Evolutionary conservation across 2,329 filamentous ascomycete genomes (phyloP).

Genomic region (Penicillium sp.): DNA sequence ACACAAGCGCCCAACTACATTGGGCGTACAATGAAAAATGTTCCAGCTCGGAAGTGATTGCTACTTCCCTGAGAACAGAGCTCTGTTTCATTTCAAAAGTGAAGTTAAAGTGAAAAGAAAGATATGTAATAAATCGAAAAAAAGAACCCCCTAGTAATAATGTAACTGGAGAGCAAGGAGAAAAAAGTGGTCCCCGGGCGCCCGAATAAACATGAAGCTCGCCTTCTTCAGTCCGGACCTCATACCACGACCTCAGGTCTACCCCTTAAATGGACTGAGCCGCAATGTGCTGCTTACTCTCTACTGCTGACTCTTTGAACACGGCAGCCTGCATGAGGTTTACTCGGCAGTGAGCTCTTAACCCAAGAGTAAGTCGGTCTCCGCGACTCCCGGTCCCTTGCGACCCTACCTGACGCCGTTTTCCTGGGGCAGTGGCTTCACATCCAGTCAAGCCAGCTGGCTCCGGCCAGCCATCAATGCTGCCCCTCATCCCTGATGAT

Average conservation of each 20-base stretch:
- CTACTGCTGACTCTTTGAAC: constrained; percentile 11
- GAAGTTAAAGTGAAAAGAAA: background rate
- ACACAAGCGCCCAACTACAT: constrained; percentile 4
- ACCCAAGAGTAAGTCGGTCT: constrained; percentile 14
- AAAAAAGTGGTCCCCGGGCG: constrained; percentile 15
- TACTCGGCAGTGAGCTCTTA: constrained; percentile 15
- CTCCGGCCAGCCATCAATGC: constrained; percentile 34
- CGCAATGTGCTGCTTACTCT: constrained; percentile 10
- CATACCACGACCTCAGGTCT: background rate
- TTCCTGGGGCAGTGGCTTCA: constrained; percentile 31
- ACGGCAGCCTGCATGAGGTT: constrained; percentile 17
- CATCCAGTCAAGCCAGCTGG: constrained; percentile 38
- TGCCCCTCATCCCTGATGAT: constrained; percentile 43
- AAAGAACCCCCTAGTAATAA: background rate
- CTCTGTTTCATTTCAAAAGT: background rate
- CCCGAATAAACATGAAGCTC: constrained; percentile 16
- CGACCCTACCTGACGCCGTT: background rate
- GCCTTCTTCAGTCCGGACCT: constrained; percentile 3
- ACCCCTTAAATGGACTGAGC: constrained; percentile 14
- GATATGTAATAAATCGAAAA: background rate
- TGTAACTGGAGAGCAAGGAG: constrained; percentile 1
- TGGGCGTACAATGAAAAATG: constrained; percentile 1
- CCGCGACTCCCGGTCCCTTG: constrained; percentile 8
- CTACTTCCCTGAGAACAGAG: background rate
- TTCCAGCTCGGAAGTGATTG: background rate